These are phyloP conservation scores for Blastobotrys raffinosifermentans DNA, from an alignment of 1,139 yeast species.

Conservation along the genomic window DNA sequence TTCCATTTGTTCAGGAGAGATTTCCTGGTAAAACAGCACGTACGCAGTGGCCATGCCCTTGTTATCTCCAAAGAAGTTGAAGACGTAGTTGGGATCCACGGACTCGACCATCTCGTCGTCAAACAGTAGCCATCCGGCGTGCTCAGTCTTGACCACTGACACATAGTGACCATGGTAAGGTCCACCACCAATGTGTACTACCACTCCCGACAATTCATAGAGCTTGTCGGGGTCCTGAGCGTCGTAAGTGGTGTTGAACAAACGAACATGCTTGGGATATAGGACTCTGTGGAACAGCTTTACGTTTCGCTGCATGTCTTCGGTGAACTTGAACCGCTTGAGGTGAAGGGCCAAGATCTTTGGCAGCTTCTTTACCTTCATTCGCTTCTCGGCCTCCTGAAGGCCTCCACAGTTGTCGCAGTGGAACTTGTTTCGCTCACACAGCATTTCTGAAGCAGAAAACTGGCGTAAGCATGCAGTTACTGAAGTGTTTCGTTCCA, in stretches of 20 bases:
- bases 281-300: conserved; percentile 81
- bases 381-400: conserved; percentile 94
- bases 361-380: conserved; percentile 74
- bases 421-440: conserved; percentile 84
- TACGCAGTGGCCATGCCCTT: conserved; percentile 91
- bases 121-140: conserved; percentile 82
- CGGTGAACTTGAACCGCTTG: conserved; percentile 88
- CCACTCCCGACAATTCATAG: conserved; percentile 79
- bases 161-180: conserved; percentile 98
- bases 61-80: conserved; percentile 83
- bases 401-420: conserved; percentile 87
- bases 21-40: conserved; percentile 64
- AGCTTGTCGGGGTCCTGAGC: conserved; percentile 45
- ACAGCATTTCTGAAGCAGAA: conserved; percentile 77
- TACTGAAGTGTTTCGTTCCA: conserved; percentile 70
- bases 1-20: conserved; percentile 24
- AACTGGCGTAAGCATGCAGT: conserved; percentile 73
- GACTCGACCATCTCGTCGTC: conserved; percentile 94
- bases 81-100: conserved; percentile 77
- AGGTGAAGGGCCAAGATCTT: conserved; percentile 74
- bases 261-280: conserved; percentile 68
- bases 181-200: conserved; percentile 95
- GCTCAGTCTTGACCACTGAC: conserved; percentile 71
- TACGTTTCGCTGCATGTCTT: conserved; percentile 71
- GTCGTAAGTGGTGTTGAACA: conserved; percentile 69